Conservation (phyloP, 768 basidiomycete species). For the Panus rudis region DNA sequence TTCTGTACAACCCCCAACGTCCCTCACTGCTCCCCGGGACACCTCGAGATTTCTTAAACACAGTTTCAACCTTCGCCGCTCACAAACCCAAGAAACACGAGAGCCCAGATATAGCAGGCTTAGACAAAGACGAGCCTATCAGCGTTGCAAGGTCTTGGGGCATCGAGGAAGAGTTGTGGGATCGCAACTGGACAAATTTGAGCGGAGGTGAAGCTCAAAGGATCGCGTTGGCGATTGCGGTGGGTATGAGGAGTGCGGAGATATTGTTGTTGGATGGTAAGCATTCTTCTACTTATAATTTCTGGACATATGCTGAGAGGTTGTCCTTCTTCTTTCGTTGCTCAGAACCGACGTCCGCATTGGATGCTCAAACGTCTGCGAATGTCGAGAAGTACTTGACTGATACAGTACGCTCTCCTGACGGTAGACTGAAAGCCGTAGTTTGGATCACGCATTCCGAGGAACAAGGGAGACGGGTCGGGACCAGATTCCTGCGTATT, state of each 20-base stretch:
- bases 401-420: slow-evolving; percentile 39
- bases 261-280: slow-evolving; percentile 74
- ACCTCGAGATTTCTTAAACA: slow-evolving; percentile 62
- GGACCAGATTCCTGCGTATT: slow-evolving; percentile 54
- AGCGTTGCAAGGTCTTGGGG: slow-evolving; percentile 61
- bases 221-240: slow-evolving; percentile 68
- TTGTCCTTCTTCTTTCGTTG: background rate
- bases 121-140: slow-evolving; percentile 28
- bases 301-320: background rate
- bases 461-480: slow-evolving; percentile 70
- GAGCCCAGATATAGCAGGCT: slow-evolving; percentile 3
- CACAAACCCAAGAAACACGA: slow-evolving; percentile 24
- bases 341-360: slow-evolving; percentile 83
- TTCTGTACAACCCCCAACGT: slow-evolving; percentile 85
- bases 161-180: slow-evolving; percentile 64
- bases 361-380: slow-evolving; percentile 62
- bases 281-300: background rate
- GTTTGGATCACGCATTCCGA: slow-evolving; percentile 88
- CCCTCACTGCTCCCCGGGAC: slow-evolving; percentile 81
- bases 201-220: slow-evolving; percentile 87
- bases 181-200: slow-evolving; percentile 68
- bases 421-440: slow-evolving; percentile 57
- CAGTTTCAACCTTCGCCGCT: slow-evolving; percentile 45
- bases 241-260: slow-evolving; percentile 71
- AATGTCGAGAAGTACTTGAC: slow-evolving; percentile 61